Evolutionary conservation across 768 basidiomycete genomes (phyloP), one percentile per base, ranked within the genome.

Genomic region (Auriscalpium microsporum): DNA sequence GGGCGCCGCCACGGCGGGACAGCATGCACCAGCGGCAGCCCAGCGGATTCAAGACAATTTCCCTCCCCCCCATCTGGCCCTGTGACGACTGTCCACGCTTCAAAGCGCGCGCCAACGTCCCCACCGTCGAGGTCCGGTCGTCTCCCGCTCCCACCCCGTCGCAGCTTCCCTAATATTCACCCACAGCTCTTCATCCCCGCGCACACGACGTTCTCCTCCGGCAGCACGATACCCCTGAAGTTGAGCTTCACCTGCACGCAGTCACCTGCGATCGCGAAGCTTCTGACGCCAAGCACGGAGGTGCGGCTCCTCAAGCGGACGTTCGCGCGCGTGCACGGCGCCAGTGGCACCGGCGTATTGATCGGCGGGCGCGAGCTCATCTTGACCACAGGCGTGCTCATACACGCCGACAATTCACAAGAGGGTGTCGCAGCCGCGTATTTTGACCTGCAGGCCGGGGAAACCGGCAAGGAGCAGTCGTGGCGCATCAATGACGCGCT

Each of bases 181-280:
- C 19, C 10, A 35, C 53, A 78, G 76, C 62, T 75, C 28, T 72
- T 71, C 8, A 48, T 76, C 47, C 74, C 76, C 2, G 55, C 63
- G 16, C 67, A 69, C 3, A 58, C 61, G 36, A 67, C 63, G 28
- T 75, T 70, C 59, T 59, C 74, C 21, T 72, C 76, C 7, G 75
- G 76, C 10, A 71, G 74, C 55, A 55, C 59, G n/a, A 69, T 78
- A 48, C 73, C 74, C 8, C 66, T 76, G 38, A 69, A 64, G 35
- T 48, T 76, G 42, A 70, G 65, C 48, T 63, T 76, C 14, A 62
- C 68, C n/a, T 74, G 69, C 45, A 66, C 62, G 1, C 57, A 64
- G 10, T 66, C 72, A 10, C 75, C 76, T 1, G 68, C 68, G 19
- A 63, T 77, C 19, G 68, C 71, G 9, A 66, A 66, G 50, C 63